Percentiles rank a stretch among this genome's conserved stretches.
phyloP scores from a whole-genome alignment of 2,329 filamentous ascomycete genomes.

The Penicillium sp. region DNA sequence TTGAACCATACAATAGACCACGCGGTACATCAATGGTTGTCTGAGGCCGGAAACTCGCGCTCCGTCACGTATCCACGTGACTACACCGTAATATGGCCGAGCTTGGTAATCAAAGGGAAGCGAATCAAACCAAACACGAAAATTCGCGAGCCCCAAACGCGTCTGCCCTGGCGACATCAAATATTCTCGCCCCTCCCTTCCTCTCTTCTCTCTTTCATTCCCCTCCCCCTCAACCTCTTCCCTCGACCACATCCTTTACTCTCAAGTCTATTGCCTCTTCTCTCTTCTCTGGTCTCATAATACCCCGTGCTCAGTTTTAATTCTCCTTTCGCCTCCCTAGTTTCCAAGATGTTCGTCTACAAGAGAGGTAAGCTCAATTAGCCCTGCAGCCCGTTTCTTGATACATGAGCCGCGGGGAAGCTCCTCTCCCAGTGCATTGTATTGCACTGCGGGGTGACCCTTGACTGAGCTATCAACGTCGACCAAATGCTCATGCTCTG shows the following conservation, averaged over 20 bases:
- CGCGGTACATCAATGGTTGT: slow-evolving; percentile 9
- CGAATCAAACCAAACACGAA: slow-evolving; percentile 32
- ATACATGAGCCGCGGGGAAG: background rate
- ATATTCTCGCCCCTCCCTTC: slow-evolving; percentile 26
- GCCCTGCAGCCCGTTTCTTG: background rate
- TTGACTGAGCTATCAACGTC: slow-evolving; percentile 15
- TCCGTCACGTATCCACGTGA: slow-evolving; percentile 21
- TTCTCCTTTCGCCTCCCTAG: slow-evolving; percentile 8
- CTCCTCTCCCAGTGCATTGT: background rate
- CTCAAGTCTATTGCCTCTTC: slow-evolving; percentile 9
- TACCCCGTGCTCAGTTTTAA: slow-evolving; percentile 20
- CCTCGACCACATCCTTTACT: slow-evolving; percentile 19
- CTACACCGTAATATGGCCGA: slow-evolving; percentile 14
- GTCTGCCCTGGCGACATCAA: slow-evolving; percentile 31
- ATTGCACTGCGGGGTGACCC: background rate
- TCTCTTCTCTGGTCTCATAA: slow-evolving; percentile 17
- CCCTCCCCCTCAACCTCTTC: slow-evolving; percentile 17
- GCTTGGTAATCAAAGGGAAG: slow-evolving; percentile 17
- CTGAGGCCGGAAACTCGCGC: background rate
- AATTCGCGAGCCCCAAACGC: slow-evolving; percentile 33
- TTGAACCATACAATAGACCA: slow-evolving; percentile 6
- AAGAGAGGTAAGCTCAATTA: slow-evolving; percentile 51
- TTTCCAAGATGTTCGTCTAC: slow-evolving; percentile 54
- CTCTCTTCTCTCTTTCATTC: slow-evolving; percentile 10
- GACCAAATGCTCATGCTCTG: slow-evolving; percentile 18